Evolutionary conservation across 805 yeast species (phyloP).

Genomic region (Starmerella cellae): DNA sequence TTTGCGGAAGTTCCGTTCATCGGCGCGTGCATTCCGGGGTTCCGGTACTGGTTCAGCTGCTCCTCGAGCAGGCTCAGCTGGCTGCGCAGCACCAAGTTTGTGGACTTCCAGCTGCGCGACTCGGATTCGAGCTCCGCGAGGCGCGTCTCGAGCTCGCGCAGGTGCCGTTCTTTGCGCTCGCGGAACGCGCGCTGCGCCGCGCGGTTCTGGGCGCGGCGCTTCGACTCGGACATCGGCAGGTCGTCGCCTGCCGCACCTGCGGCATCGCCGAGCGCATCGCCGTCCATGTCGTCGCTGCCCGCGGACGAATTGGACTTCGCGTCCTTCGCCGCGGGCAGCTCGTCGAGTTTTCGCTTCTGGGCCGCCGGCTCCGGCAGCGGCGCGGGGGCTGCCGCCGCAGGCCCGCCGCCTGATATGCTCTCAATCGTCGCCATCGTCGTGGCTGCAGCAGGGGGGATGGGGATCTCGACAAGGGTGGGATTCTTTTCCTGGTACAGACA

Average conservation of each 20-base stretch:
- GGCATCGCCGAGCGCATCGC: slow-evolving; percentile 28
- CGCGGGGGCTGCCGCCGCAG: neutral
- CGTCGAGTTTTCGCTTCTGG: slow-evolving; percentile 11
- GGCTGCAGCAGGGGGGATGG: neutral
- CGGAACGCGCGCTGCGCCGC: slow-evolving; percentile 93
- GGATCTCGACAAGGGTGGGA: neutral
- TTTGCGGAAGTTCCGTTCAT: neutral
- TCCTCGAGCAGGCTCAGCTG: slow-evolving; percentile 63
- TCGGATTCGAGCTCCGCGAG: slow-evolving; percentile 61
- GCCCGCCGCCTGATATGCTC: neutral
- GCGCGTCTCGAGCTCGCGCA: slow-evolving; percentile 73
- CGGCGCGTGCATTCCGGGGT: slow-evolving; percentile 5
- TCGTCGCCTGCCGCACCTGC: neutral
- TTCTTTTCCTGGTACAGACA: neutral
- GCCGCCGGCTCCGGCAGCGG: neutral
- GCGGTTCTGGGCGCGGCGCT: slow-evolving; percentile 90
- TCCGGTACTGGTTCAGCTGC: slow-evolving; percentile 52
- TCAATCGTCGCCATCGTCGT: neutral
- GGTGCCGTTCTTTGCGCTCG: slow-evolving; percentile 78
- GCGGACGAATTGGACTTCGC: neutral
- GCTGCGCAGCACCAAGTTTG: slow-evolving; percentile 56
- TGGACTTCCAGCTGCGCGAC: slow-evolving; percentile 52
- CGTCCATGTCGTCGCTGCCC: neutral
- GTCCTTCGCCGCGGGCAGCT: neutral
- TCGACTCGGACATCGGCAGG: slow-evolving; percentile 46